These are phyloP conservation scores for Daldinia eschscholtzii DNA, from an alignment of 2,329 filamentous ascomycete genomes.

Conservation along the genomic window DNA sequence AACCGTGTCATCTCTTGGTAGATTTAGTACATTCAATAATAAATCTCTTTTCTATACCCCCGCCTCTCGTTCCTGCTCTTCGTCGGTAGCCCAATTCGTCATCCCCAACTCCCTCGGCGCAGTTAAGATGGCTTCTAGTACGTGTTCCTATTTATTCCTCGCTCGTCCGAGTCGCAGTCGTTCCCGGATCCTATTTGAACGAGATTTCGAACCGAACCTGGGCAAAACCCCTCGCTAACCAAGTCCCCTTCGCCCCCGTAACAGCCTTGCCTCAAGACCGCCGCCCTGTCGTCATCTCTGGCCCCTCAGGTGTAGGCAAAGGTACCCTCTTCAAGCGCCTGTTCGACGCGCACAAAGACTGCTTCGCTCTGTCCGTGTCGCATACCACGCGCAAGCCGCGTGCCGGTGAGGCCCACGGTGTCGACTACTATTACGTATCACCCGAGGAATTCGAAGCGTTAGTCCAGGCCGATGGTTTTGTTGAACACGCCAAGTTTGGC, in stretches of 20 bases:
- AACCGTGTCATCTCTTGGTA: slow-evolving; percentile 32
- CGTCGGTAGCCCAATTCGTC: slow-evolving; percentile 31
- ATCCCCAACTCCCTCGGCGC: slow-evolving; percentile 38
- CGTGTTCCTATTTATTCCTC: slow-evolving; percentile 29
- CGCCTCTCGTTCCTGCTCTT: slow-evolving; percentile 19
- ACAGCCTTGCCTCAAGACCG: slow-evolving; percentile 57
- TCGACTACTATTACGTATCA: slow-evolving; percentile 84
- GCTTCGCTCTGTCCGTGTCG: slow-evolving; percentile 69
- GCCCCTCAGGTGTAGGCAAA: slow-evolving; percentile 84
- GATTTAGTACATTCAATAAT: slow-evolving; percentile 22
- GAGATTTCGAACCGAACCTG: not conserved
- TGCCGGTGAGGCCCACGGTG: slow-evolving; percentile 78
- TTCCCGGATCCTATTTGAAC: not conserved
- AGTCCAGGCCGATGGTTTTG: slow-evolving; percentile 78
- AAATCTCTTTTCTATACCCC: slow-evolving; percentile 26
- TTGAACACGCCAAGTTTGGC: slow-evolving; percentile 87
- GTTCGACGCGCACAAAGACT: slow-evolving; percentile 67
- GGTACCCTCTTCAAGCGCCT: slow-evolving; percentile 82
- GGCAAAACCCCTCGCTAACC: slow-evolving; percentile 15
- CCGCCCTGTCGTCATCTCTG: slow-evolving; percentile 81
- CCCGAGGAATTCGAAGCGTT: slow-evolving; percentile 76
- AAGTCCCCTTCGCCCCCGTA: slow-evolving; percentile 5
- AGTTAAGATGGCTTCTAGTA: slow-evolving; percentile 53
- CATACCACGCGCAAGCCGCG: slow-evolving; percentile 87
- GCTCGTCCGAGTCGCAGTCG: not conserved